Conservation (phyloP, 2,329 filamentous ascomycete genomes). For the Arthrobotrys entomopaga region DNA sequence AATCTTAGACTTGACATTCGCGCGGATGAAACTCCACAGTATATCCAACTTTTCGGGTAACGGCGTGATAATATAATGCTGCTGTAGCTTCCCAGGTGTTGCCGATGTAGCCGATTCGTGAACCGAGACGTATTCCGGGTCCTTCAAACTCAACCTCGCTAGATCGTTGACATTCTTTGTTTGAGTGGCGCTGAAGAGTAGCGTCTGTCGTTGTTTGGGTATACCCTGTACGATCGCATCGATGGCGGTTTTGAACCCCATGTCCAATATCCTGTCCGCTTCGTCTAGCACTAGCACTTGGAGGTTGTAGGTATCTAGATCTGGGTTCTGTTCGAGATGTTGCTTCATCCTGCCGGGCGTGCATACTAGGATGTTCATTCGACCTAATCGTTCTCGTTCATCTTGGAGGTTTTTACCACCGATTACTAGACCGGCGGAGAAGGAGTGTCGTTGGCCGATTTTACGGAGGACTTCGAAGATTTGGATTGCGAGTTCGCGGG, state of each 20-base stretch:
- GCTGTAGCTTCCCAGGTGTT: constrained; percentile 84
- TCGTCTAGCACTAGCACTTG: constrained; percentile 95
- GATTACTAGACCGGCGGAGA: constrained; percentile 92
- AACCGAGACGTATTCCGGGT: constrained; percentile 94
- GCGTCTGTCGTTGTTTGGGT: constrained; percentile 83
- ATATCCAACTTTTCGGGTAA: constrained; percentile 90
- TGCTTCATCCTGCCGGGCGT: constrained; percentile 95
- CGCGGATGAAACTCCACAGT: constrained; percentile 89
- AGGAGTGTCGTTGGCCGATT: constrained; percentile 85
- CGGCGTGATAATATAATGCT: constrained; percentile 89
- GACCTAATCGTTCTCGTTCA: constrained; percentile 81
- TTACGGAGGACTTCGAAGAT: constrained; percentile 95
- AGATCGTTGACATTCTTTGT: constrained; percentile 93
- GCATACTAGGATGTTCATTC: constrained; percentile 97
- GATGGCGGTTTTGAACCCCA: constrained; percentile 91
- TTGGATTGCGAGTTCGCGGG: constrained; percentile 92
- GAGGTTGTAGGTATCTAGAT: constrained; percentile 87
- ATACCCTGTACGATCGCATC: constrained; percentile 94
- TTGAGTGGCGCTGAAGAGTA: constrained; percentile 96
- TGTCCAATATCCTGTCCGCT: constrained; percentile 95
- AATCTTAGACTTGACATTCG: constrained; percentile 91
- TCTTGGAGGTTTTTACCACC: constrained; percentile 91
- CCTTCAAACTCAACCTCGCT: constrained; percentile 83
- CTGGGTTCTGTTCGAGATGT: constrained; percentile 91
- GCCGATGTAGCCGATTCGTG: constrained; percentile 83